Percentiles rank a stretch among this genome's conserved stretches.
Evolutionary conservation across 345 rosid genomes (phyloP).

Genomic region (Brassica carinata): DNA sequence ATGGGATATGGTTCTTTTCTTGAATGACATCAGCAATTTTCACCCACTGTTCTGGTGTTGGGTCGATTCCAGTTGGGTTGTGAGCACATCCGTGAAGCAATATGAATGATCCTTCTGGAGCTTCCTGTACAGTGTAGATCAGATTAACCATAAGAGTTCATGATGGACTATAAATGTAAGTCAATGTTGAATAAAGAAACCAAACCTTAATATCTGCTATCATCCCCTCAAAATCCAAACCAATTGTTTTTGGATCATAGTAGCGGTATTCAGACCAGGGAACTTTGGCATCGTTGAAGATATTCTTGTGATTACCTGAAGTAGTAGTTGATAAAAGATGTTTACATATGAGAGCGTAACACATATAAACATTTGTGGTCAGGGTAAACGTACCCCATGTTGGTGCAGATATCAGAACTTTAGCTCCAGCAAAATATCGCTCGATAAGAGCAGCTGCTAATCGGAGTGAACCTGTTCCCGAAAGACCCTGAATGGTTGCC

Average conservation of each 20-base stretch:
- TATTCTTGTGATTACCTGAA: slow-evolving; percentile 95
- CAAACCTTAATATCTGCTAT: slow-evolving; percentile 84
- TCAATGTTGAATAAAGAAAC: not conserved
- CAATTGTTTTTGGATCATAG: slow-evolving; percentile 96
- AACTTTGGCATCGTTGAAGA: slow-evolving; percentile 92
- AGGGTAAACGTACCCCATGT: slow-evolving; percentile 68
- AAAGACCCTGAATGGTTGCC: slow-evolving; percentile 97
- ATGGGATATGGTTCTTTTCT: slow-evolving; percentile 92
- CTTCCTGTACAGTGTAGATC: slow-evolving; percentile 52
- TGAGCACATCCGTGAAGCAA: slow-evolving; percentile 99
- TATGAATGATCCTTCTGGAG: slow-evolving; percentile 90
- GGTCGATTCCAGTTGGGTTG: slow-evolving; percentile 99
- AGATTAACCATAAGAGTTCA: not conserved
- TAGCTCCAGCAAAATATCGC: slow-evolving; percentile 87
- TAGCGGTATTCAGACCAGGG: slow-evolving; percentile 97
- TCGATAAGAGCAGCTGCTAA: slow-evolving; percentile 93
- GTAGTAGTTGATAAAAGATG: not conserved
- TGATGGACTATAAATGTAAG: not conserved
- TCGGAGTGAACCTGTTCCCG: slow-evolving; percentile 95
- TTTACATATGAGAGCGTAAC: not conserved
- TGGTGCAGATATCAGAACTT: slow-evolving; percentile 89
- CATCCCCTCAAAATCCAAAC: slow-evolving; percentile 99
- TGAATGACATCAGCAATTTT: slow-evolving; percentile 86
- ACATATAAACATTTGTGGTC: slow-evolving; percentile 19
- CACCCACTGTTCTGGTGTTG: slow-evolving; percentile 92